Evolutionary conservation across 2,329 filamentous ascomycete genomes (phyloP), one percentile per base, ranked within the genome.

Genomic region (Thyridium curvatum): DNA sequence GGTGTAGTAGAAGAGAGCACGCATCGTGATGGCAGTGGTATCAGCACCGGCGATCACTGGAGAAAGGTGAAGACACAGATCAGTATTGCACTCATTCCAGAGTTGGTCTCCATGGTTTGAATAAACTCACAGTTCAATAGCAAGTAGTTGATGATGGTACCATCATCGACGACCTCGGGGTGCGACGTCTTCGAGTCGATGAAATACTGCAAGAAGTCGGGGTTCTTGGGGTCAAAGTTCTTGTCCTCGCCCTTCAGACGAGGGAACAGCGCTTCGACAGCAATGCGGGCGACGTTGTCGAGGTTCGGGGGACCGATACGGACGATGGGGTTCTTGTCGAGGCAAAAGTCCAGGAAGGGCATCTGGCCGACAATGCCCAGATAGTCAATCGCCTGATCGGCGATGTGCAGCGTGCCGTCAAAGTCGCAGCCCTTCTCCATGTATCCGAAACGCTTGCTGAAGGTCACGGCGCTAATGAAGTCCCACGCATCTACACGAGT

Each of bases 381-480:
- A 42, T 60, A 52, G 32, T 63, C 56, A 4, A 62, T 47, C 3
- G 62, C 51, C 30, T 56, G 46, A 14, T 48, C 49, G n/a, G 49
- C 38, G 15, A 42, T 42, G 12, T 16, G 41, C 8, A 69, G 60
- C 37, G 57, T 64, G 10, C 54, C 55, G 35, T 60, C 58, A 41
- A 62, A 54, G 43, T 71, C 65, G 8, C 45, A 38, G 8, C 58
- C 54, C 5, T 55, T 46, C 14, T 63, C 50, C 30, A 69, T 49
- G 49, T 66, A 69, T 8, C 66, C 66, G 42, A 68, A 60, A 28
- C 55, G 58, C 12, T 58, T 51, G 35, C 60, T 59, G 40, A 66
- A 69, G 26, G 60, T 60, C 7, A 63, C 48, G 30, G 58, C 52
- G 30, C 63, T 61, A 41, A 68, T 55, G 9, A 67, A 58, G 42